phyloP scores from a whole-genome alignment of 805 yeast genomes.

The Metschnikowia baotianmanensis region DNA sequence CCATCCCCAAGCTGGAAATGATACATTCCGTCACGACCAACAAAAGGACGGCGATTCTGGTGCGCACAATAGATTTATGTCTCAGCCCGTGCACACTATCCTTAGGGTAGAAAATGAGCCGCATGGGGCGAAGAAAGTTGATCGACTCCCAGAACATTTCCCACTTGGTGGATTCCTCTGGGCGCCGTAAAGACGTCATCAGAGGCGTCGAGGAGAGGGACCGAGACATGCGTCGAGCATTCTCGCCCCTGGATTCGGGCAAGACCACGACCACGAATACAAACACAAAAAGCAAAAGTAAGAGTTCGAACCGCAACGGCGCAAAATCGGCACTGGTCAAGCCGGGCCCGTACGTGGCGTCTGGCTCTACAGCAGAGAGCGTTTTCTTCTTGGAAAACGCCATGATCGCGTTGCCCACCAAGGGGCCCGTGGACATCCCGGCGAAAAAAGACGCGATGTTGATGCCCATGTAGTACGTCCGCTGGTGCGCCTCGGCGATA shows the following conservation, averaged over 20 bases:
- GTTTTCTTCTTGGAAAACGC: not conserved
- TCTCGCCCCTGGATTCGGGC: conserved; percentile 64
- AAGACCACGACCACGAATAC: conserved; percentile 33
- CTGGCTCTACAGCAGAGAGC: not conserved
- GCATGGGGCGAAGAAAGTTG: conserved; percentile 46
- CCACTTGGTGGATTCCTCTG: conserved; percentile 21
- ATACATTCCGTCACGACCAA: conserved; percentile 47
- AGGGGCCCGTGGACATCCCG: conserved; percentile 65
- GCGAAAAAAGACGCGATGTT: conserved; percentile 56
- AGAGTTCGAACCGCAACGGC: conserved; percentile 32
- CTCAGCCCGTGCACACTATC: conserved; percentile 25
- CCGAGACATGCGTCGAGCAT: conserved; percentile 53
- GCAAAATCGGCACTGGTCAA: conserved; percentile 26
- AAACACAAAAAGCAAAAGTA: conserved; percentile 31
- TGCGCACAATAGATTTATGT: conserved; percentile 15
- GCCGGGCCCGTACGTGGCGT: not conserved
- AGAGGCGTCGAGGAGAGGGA: conserved; percentile 14
- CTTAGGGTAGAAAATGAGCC: conserved; percentile 54
- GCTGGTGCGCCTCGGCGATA: conserved; percentile 57
- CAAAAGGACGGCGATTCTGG: conserved; percentile 39
- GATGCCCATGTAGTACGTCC: conserved; percentile 60
- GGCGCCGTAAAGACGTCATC: not conserved
- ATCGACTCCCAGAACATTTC: conserved; percentile 6
- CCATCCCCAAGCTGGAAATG: conserved; percentile 32
- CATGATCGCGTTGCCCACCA: conserved; percentile 38